Evolutionary conservation across 331 rosid genomes (phyloP).

Genomic region (Quercus tomentella): DNA sequence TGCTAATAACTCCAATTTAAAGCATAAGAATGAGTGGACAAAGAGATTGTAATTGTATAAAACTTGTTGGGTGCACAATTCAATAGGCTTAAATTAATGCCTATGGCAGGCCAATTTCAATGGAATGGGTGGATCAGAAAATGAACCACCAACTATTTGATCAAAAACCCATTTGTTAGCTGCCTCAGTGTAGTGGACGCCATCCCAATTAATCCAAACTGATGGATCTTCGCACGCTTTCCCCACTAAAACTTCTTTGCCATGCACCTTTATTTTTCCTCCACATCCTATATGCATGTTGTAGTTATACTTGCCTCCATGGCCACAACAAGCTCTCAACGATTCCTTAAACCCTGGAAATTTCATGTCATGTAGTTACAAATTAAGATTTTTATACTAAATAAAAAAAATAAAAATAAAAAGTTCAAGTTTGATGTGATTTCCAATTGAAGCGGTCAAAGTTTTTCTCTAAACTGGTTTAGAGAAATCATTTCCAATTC

Average conservation of each 20-base stretch:
- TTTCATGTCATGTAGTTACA: background rate
- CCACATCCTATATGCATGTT: slow-evolving; percentile 32
- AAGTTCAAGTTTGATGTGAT: too few species aligned
- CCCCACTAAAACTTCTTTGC: slow-evolving; percentile 19
- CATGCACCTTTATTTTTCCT: slow-evolving; percentile 23
- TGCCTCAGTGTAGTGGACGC: slow-evolving; percentile 33
- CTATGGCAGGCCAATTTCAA: slow-evolving; percentile 29
- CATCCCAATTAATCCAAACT: slow-evolving; percentile 30
- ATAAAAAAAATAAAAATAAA: too few species aligned
- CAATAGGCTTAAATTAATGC: background rate
- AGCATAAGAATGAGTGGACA: too few species aligned
- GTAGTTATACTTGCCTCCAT: slow-evolving; percentile 40
- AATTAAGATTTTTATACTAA: background rate
- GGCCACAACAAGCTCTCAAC: slow-evolving; percentile 35
- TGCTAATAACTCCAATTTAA: too few species aligned
- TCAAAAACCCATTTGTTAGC: slow-evolving; percentile 29
- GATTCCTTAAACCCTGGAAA: slow-evolving; percentile 28
- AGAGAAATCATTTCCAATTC: too few species aligned
- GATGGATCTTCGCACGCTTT: slow-evolving; percentile 36
- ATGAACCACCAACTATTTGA: slow-evolving; percentile 29
- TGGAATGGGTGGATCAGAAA: slow-evolving; percentile 32
- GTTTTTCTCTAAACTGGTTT: too few species aligned
- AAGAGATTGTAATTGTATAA: too few species aligned
- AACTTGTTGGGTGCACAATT: too few species aligned
- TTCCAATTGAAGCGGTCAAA: too few species aligned